These are phyloP conservation scores for Ophiognomonia clavigignenti-juglandacearum DNA, from an alignment of 2,329 filamentous ascomycete species.

Conservation along the genomic window DNA sequence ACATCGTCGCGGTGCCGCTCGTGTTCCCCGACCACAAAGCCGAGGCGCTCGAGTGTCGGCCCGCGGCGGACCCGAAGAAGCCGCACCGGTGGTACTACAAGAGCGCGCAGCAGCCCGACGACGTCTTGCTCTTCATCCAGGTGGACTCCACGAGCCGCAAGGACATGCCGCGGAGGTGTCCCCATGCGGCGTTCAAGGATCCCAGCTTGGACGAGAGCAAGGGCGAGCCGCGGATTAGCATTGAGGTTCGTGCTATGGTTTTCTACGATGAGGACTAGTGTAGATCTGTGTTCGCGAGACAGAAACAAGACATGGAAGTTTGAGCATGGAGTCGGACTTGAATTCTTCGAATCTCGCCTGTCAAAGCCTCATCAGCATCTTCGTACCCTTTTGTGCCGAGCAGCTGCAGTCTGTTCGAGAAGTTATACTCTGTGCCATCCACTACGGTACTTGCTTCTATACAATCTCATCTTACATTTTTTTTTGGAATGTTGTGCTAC, in stretches of 20 bases:
- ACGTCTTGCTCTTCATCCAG: conserved; percentile 18
- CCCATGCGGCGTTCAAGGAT: conserved; percentile 51
- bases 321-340: too few species aligned
- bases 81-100: conserved; percentile 22
- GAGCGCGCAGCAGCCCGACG: conserved; percentile 13
- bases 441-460: too few species aligned
- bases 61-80: conserved; percentile 16
- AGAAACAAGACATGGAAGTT: too few species aligned
- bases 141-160: conserved; percentile 28
- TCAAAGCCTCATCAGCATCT: too few species aligned
- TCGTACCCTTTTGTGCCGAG: too few species aligned
- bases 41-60: conserved; percentile 25
- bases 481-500: too few species aligned
- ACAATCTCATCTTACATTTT: too few species aligned
- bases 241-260: conserved; percentile 50
- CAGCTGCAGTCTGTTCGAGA: too few species aligned
- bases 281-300: too few species aligned
- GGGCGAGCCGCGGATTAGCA: conserved; percentile 43
- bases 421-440: too few species aligned
- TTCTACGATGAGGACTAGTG: conserved; percentile 34
- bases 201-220: conserved; percentile 32
- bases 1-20: neutral
- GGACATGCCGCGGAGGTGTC: conserved; percentile 45
- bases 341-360: too few species aligned
- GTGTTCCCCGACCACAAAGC: conserved; percentile 33